Evolutionary conservation across 257 asterid genomes (phyloP).

Genomic region (Phtheirospermum japonicum): DNA sequence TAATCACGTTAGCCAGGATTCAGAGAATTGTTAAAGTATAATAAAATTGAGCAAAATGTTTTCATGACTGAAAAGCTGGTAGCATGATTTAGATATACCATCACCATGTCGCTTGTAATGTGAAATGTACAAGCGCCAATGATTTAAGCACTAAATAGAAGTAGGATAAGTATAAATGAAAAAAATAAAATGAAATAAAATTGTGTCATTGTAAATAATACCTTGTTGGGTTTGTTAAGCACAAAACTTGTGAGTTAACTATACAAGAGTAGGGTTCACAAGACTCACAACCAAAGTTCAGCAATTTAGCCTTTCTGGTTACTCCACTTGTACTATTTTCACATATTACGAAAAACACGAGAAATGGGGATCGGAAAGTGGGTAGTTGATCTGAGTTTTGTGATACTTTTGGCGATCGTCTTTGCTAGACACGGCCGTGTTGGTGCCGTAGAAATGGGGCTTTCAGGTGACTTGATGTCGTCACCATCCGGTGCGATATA

Average conservation of each 20-base stretch:
- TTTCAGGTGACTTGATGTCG: constrained; percentile 21
- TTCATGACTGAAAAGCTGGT: too few relatives aligned
- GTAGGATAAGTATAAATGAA: neutral
- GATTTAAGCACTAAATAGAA: neutral
- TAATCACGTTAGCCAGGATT: too few relatives aligned
- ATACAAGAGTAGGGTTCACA: constrained; percentile 20
- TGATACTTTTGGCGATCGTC: constrained; percentile 21
- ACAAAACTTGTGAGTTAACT: constrained; percentile 15
- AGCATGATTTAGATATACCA: too few relatives aligned
- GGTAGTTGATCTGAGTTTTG: constrained; percentile 22
- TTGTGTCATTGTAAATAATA: neutral
- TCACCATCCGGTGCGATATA: constrained; percentile 45
- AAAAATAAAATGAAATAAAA: too few relatives aligned
- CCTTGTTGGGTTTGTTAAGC: neutral
- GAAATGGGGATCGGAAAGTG: constrained; percentile 26
- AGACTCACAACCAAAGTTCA: neutral
- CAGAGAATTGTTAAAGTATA: too few relatives aligned
- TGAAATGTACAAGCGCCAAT: too few relatives aligned
- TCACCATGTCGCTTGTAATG: too few relatives aligned
- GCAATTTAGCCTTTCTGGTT: neutral
- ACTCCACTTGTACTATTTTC: neutral
- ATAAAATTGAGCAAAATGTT: too few relatives aligned
- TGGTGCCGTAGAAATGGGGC: constrained; percentile 25
- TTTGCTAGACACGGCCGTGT: constrained; percentile 8
- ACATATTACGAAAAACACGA: neutral